Evolutionary conservation across 2,329 filamentous ascomycete species (phyloP), one percentile per base, ranked within the genome.

Genomic region (Stachybotrys chartarum): DNA sequence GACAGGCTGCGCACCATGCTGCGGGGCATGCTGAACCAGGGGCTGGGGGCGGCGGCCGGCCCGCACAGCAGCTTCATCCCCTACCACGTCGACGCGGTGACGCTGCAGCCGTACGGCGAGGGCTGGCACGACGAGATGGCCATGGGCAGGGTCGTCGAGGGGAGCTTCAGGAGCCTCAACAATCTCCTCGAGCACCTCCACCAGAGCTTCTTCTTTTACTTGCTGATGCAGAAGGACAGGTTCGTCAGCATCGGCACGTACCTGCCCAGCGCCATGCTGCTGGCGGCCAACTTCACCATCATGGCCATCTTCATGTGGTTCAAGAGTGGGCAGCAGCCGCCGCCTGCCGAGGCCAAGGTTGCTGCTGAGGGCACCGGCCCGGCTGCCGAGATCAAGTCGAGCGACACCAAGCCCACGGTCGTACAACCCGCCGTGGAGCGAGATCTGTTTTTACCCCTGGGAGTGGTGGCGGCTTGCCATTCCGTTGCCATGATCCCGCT

Each of bases 201-300:
- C 69, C 94, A 99, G 74, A 97, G 92, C 70, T 99, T 99, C 78
- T 99, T 99, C 81, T 97, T 99, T 75, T 99, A 99, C 70, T 78
- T 99, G 53, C 80, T 99, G 49, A 91, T 97, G 84, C 87, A 95
- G 62, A 83, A 86, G 32, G 90, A 94, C 64, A 86, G 92, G 11
- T 99, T 99, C 68, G 94, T 97, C 63, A 97, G 92, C 72, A 99
- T 99, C 60, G 94, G 94, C 16, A 99, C 93, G 1, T 99, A 99
- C 67, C 80, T 99, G 4, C 94, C 94, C 0, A 95, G 91, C 63
- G 94, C 94, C n/a, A 99, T 99, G 94, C 75, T 97, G 52, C 81
- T 99, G 56, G 94, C 94, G 2, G 88, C 87, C 48, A 97, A 92
- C 70, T 97, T 97, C 67, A 96, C 90, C 32, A 93, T 99, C 68